Evolutionary conservation across 73 alveolate genomes (phyloP), one percentile per base, ranked within the genome.

Genomic region (Stentor coeruleus): DNA sequence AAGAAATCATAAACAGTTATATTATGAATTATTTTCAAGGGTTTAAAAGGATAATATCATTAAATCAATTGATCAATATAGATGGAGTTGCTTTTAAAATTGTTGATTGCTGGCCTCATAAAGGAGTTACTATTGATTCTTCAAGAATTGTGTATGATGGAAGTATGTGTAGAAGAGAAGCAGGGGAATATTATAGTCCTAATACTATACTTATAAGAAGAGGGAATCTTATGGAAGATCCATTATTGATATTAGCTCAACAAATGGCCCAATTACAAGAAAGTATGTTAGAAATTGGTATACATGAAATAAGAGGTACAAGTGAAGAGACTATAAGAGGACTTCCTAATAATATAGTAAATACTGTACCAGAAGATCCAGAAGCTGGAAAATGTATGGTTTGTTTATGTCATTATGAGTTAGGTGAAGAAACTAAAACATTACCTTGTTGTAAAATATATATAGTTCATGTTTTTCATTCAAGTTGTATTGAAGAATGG

Each of bases 401-500:
- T 20, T 66, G 79, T 2, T 33, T 66, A 15, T 66, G 79, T 66
- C n/a, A 40, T 20, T 66, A 66, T 66, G 79, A 66, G 2, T 28
- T 26, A 66, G 79, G 79, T 28, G 79, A 66, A 66, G 36, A 20
- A 26, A 40, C 33, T 20, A 66, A 31, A 33, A 66, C 79, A 20
- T 2, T 66, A 15, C 36, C 36, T 20, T 66, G 79, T 31, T 66
- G n/a, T 66, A 20, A 66, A 11, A 33, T 20, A 40, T 66, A 49
- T 49, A 11, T 49, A 49, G 66, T 11, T 49, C 99, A 95, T 83
- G 80, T 81, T 41, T 95, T 90, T 81, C 99, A 95, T 75, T 77
- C 91, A 75, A 81, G 82, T 3, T 95, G 99, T 40, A 90, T 95
- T 82, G 96, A 86, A 59, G 82, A 94, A 60, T 95, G 99, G 99